These are phyloP conservation scores for Scutellaria galericulata DNA, from an alignment of 257 asterid species.

Conservation along the genomic window DNA sequence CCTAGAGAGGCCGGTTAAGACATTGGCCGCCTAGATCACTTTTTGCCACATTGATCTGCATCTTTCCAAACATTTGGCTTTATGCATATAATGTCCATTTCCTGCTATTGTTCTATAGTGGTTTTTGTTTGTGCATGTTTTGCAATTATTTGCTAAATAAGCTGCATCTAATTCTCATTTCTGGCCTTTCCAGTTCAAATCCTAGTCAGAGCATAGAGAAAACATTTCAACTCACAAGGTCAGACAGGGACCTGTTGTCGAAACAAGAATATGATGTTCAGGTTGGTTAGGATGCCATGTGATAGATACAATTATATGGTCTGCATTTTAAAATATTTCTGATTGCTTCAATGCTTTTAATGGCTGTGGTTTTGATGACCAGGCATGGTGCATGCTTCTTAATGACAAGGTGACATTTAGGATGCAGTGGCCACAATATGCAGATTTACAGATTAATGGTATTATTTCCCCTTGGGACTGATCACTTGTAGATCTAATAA, in stretches of 20 bases:
- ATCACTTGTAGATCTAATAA: constrained; percentile 20
- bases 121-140: constrained; percentile 30
- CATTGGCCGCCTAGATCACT: no score
- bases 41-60: background rate
- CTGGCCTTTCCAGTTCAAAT: constrained; percentile 58
- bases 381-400: constrained; percentile 98
- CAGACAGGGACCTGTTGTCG: constrained; percentile 78
- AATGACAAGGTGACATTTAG: constrained; percentile 91
- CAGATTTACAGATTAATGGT: constrained; percentile 95
- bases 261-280: constrained; percentile 90
- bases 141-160: constrained; percentile 20
- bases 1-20: no score
- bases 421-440: constrained; percentile 98
- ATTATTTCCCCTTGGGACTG: constrained; percentile 39
- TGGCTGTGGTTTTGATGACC: constrained; percentile 36
- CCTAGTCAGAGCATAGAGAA: constrained; percentile 86
- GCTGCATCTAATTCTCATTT: constrained; percentile 30
- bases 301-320: constrained; percentile 28
- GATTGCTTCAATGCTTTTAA: constrained; percentile 18
- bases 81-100: constrained; percentile 19
- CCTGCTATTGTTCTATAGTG: constrained; percentile 1
- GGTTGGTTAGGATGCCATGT: constrained; percentile 55
- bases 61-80: constrained; percentile 18
- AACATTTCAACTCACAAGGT: constrained; percentile 83
- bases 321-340: constrained; percentile 24